Conservation (phyloP, 805 yeast genomes). For the Candida yuanshanica region DNA sequence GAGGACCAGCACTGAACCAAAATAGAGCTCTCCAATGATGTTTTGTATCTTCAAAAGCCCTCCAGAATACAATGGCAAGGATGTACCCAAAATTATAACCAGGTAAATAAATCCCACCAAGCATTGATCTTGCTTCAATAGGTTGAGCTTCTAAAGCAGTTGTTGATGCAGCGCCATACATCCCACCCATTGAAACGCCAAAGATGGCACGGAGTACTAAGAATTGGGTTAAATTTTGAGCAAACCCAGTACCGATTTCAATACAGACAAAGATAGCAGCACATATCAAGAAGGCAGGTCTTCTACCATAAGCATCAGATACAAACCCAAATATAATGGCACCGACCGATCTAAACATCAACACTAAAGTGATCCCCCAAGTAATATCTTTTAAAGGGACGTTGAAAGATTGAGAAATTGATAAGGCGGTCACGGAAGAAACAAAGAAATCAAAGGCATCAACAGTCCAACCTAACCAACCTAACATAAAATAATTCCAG, state of each 20-base stretch:
- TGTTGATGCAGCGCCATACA: conserved; percentile 60
- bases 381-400: conserved; percentile 45
- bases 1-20: conserved; percentile 72
- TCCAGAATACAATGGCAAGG: conserved; percentile 56
- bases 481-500: conserved; percentile 57
- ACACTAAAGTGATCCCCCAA: conserved; percentile 69
- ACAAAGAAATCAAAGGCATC: conserved; percentile 70
- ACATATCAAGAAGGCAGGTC: conserved; percentile 56
- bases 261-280: conserved; percentile 45
- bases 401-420: conserved; percentile 44
- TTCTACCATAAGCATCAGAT: conserved; percentile 62
- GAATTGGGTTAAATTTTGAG: conserved; percentile 51
- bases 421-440: conserved; percentile 48
- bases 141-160: conserved; percentile 67
- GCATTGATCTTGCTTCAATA: conserved; percentile 47
- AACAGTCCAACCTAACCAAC: conserved; percentile 63
- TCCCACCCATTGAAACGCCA: conserved; percentile 70
- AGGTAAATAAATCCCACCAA: conserved; percentile 54
- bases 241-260: conserved; percentile 65
- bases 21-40: conserved; percentile 67
- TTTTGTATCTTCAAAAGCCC: conserved; percentile 48
- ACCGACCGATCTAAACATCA: conserved; percentile 39
- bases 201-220: conserved; percentile 57
- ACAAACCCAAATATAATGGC: conserved; percentile 44
- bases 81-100: conserved; percentile 65